Base-by-base conservation (phyloP, 805 yeast genomes). In the Teunomyces tritomae region DNA sequence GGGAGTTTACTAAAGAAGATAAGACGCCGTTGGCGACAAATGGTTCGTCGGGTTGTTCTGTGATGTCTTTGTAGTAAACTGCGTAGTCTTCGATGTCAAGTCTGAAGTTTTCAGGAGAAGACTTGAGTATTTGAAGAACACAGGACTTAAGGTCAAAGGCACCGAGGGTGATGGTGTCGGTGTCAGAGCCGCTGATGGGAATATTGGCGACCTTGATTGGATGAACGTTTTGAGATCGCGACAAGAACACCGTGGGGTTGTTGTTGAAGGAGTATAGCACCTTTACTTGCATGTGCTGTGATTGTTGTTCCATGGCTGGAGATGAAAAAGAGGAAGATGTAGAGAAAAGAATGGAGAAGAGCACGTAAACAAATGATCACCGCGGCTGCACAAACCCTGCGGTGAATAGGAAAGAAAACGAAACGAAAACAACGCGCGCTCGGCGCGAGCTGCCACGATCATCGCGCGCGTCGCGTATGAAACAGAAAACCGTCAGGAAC, bases 41-140 rank as follows among this genome's bases (percentile, higher is more conserved):
- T 4, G 78, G 78, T 55, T 73, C 78, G 45, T 73, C 77, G 3
- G 78, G 78, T 54, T 73, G 78, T 52, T 73, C 78, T 7, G 77
- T 72, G 49, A 73, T 62, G 52, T 73, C 78, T 46, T 73, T 71
- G 59, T 73, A 72, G 57, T 73, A 73, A 10, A 73, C 78, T 16
- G 74, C 76, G 50, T 71, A 73, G 52, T 73, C 78, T 47, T 71
- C 71, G 2, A 64, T 52, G 35, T 61, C 56, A 13, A 73, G 60
- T 44, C 59, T 61, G 58, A 73, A 73, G 63, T 71, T 71, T 48
- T 73, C 78, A 3, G 78, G 77, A 4, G 75, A 70, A 43, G 67
- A 61, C 37, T 55, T 54, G 37, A 70, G 55, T 26, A 73, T 64
- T 50, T 73, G 77, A 46, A 63, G 65, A 11, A 68, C 63, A 48